Percentiles rank a stretch among this genome's conserved stretches.
These are phyloP conservation scores for Inonotus obliquus DNA, from an alignment of 1,284 basidiomycete species.

Conservation along the genomic window DNA sequence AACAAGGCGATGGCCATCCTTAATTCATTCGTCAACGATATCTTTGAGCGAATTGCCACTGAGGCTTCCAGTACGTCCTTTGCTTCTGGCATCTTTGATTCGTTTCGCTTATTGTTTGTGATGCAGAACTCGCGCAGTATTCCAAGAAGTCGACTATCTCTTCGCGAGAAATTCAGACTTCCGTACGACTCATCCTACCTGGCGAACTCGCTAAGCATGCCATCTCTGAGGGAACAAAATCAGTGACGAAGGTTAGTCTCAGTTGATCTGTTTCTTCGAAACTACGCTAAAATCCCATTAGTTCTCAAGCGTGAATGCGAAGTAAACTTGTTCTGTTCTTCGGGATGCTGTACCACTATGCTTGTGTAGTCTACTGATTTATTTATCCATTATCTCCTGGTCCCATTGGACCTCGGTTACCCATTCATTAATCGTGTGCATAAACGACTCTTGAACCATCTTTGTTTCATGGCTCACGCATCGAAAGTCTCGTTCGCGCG, in stretches of 20 bases:
- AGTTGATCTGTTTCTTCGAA: not conserved
- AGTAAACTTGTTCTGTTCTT: conserved; percentile 29
- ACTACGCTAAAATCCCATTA: conserved; percentile 25
- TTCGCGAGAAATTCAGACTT: conserved; percentile 55
- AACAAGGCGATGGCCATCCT: conserved; percentile 59
- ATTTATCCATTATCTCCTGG: conserved; percentile 9
- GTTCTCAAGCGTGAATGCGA: conserved; percentile 64
- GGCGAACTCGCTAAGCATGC: conserved; percentile 66
- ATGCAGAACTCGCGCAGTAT: conserved; percentile 45
- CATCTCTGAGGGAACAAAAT: conserved; percentile 52
- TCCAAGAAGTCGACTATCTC: conserved; percentile 59
- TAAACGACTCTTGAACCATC: no score
- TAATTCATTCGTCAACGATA: conserved; percentile 50
- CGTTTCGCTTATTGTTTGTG: not conserved
- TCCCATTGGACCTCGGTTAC: not conserved
- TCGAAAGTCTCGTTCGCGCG: no score
- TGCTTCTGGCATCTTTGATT: conserved; percentile 7
- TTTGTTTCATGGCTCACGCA: no score
- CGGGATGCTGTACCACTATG: conserved; percentile 14
- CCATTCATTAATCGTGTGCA: not conserved
- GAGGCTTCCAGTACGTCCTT: conserved; percentile 43
- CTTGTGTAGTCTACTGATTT: conserved; percentile 13
- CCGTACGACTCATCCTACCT: conserved; percentile 53
- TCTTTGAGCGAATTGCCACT: conserved; percentile 51
- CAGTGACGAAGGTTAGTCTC: conserved; percentile 33